phyloP scores from a whole-genome alignment of 2,329 filamentous ascomycete species.

The Xylariaceae sp. region DNA sequence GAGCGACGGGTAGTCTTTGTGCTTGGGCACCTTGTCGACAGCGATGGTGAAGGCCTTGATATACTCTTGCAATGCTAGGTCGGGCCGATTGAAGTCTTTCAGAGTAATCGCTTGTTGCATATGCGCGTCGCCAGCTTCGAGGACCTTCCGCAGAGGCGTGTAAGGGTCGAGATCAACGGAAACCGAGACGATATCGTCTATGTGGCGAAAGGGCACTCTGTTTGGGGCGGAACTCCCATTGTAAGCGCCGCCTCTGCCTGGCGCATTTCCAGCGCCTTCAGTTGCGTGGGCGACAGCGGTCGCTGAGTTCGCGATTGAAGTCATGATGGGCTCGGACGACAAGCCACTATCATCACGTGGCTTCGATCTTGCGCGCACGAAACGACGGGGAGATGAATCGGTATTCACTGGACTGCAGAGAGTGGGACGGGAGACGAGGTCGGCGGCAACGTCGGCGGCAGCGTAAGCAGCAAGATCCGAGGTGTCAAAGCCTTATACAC shows the following conservation, averaged over 20 bases:
- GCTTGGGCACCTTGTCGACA: conserved; percentile 67
- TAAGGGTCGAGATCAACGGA: conserved; percentile 42
- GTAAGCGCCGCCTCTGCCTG: conserved; percentile 4
- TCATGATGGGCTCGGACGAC: conserved; percentile 18
- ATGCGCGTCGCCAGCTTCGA: conserved; percentile 47
- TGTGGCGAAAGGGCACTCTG: conserved; percentile 43
- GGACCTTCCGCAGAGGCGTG: conserved; percentile 47
- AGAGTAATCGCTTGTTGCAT: conserved; percentile 57
- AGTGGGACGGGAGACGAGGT: background rate
- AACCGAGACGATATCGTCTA: conserved; percentile 47
- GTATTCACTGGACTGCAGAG: background rate
- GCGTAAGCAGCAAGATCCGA: conserved; percentile 1
- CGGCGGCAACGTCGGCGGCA: conserved; percentile 1
- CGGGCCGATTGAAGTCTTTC: conserved; percentile 60
- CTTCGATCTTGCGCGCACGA: background rate
- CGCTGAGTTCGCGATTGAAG: conserved; percentile 21
- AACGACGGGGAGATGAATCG: background rate
- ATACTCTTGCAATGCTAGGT: conserved; percentile 77
- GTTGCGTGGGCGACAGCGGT: conserved; percentile 6
- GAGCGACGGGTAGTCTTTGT: conserved; percentile 66
- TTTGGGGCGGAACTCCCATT: conserved; percentile 13
- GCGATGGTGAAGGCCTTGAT: conserved; percentile 75
- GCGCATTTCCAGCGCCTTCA: conserved; percentile 5
- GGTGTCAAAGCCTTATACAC: conserved; percentile 22
- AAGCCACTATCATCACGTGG: conserved; percentile 9